Conservation (phyloP, 495 filamentous ascomycete genomes). For the Hypoxylon rickii region DNA sequence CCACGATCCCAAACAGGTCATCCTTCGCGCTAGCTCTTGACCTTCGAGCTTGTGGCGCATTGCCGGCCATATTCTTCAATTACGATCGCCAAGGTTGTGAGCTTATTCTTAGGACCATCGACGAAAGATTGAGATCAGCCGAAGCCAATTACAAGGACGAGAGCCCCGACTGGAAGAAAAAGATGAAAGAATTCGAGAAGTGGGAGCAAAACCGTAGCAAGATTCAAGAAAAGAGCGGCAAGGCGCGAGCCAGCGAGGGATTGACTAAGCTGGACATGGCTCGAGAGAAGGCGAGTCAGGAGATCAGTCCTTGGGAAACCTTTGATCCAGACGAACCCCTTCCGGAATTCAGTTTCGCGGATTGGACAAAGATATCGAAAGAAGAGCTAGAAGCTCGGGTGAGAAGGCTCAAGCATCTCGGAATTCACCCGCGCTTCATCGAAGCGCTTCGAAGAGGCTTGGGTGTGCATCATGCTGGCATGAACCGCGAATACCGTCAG, state of each 20-base stretch:
- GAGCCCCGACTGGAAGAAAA: conserved; percentile 62
- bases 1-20: conserved; percentile 23
- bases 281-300: conserved; percentile 57
- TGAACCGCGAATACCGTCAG: conserved; percentile 78
- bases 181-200: conserved; percentile 55
- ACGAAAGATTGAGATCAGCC: conserved; percentile 53
- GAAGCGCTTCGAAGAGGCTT: conserved; percentile 65
- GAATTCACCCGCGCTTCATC: conserved; percentile 54
- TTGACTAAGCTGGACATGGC: conserved; percentile 56
- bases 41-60: conserved; percentile 64
- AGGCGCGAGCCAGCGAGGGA: conserved; percentile 29
- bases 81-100: conserved; percentile 71
- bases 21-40: conserved; percentile 64
- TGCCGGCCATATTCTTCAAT: conserved; percentile 79
- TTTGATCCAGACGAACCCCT: conserved; percentile 70
- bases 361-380: conserved; percentile 55
- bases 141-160: conserved; percentile 62
- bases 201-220: conserved; percentile 52
- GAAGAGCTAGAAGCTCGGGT: conserved; percentile 59
- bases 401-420: conserved; percentile 47
- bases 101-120: conserved; percentile 51
- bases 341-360: conserved; percentile 67
- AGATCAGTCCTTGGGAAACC: conserved; percentile 57
- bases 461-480: conserved; percentile 76
- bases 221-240: conserved; percentile 11